Percentiles rank a stretch among this genome's conserved stretches.
These are phyloP conservation scores for Botrytis paeoniae DNA, from an alignment of 2,329 filamentous ascomycete species.

Conservation along the genomic window DNA sequence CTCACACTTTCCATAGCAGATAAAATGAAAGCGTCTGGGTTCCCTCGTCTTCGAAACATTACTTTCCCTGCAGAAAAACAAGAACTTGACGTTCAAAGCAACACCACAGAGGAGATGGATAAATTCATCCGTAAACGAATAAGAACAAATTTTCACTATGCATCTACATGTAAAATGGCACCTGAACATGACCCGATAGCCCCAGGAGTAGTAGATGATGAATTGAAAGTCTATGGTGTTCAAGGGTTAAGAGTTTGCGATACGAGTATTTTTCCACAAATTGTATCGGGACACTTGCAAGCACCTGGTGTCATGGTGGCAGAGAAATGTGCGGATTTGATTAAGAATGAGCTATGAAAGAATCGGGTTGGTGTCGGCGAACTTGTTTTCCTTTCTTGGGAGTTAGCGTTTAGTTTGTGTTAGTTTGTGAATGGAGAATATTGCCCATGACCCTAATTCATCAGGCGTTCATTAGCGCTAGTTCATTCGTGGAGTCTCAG, in stretches of 20 bases:
- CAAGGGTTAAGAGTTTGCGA: slow-evolving; percentile 31
- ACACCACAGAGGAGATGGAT: neutral
- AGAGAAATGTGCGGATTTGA: slow-evolving; percentile 27
- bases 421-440: neutral
- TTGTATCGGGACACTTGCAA: slow-evolving; percentile 29
- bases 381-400: neutral
- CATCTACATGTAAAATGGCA: slow-evolving; percentile 9
- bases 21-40: slow-evolving; percentile 16
- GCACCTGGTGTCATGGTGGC: slow-evolving; percentile 31
- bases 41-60: slow-evolving; percentile 28
- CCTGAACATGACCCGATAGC: slow-evolving; percentile 33
- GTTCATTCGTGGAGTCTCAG: neutral
- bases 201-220: slow-evolving; percentile 30
- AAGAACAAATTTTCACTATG: neutral
- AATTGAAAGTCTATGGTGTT: slow-evolving; percentile 31
- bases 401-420: neutral
- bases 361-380: neutral
- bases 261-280: slow-evolving; percentile 30
- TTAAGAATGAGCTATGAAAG: slow-evolving; percentile 9
- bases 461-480: neutral
- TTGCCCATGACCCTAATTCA: neutral
- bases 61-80: neutral
- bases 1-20: slow-evolving; percentile 16
- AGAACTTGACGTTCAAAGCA: neutral
- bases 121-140: slow-evolving; percentile 4